Evolutionary conservation across 352 stramenopile genomes (phyloP), one percentile per base, ranked within the genome.

Genomic region (Pythium myriotylum): DNA sequence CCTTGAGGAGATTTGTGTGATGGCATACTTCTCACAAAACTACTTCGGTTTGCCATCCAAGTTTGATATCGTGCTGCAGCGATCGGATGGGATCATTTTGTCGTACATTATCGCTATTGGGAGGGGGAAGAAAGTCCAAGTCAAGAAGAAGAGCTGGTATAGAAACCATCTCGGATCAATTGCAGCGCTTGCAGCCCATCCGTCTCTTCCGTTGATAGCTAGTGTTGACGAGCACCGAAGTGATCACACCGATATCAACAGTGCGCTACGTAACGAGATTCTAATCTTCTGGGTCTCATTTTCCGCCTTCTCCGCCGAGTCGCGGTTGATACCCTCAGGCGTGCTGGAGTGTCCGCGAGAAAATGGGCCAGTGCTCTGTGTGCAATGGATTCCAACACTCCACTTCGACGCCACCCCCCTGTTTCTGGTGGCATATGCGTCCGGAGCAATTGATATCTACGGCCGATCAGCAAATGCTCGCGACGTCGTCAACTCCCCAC

Each of bases 221-320:
- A 92, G 80, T 37, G 78, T 91, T 4, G 83, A 88, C 52, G 65
- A 77, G 13, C 49, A 68, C 23, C 45, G 65, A 17, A 43, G 43
- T 14, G 53, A 52, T 23, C n/a, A n/a, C 8, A 63, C n/a, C n/a
- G 55, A 70, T 37, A 58, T 16, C 20, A 50, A 60, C 3, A 42
- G 45, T 10, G n/a, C 17, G 19, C 40, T 40, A 2, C 37, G 51
- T 37, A 75, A 82, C 56, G 83, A 92, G 66, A 77, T 94, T 55
- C 67, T 92, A 8, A 83, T 94, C 37, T 94, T 84, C 56, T 94
- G 86, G 86, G 73, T 94, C 35, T 92, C 84, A 2, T 89, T 92
- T 56, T 92, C 86, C 0, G 81, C 83, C 4, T 93, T 94, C 61
- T 88, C 80, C n/a, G 81, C 75, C 5, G 78, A 91, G 39, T 88